These are phyloP conservation scores for Dryas integrifolia DNA, from an alignment of 331 rosid genomes.

Conservation along the genomic window DNA sequence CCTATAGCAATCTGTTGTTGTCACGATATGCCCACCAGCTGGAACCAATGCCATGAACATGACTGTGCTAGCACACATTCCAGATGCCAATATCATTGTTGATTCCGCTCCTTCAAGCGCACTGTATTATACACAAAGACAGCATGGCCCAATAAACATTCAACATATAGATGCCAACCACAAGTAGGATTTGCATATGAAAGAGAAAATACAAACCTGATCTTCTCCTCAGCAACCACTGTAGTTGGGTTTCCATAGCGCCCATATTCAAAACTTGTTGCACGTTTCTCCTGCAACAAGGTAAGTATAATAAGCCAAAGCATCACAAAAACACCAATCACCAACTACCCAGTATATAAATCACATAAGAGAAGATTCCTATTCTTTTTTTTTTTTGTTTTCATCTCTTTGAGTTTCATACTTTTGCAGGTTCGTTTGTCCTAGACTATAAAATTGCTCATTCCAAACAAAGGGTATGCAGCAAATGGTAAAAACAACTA, in stretches of 20 bases:
- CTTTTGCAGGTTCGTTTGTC: neutral
- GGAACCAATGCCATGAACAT: constrained; percentile 86
- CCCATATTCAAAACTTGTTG: constrained; percentile 77
- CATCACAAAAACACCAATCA: neutral
- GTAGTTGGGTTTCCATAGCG: constrained; percentile 97
- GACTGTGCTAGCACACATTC: constrained; percentile 87
- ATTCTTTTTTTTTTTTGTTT: neutral
- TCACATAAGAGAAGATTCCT: too few species aligned
- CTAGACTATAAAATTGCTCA: neutral
- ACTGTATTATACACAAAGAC: constrained; percentile 42
- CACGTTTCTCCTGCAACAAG: constrained; percentile 70
- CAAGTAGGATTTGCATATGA: neutral
- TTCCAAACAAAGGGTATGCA: neutral
- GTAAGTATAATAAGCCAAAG: neutral
- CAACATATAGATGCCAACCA: constrained; percentile 2
- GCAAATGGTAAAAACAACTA: neutral
- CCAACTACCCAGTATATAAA: neutral
- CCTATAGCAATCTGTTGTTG: constrained; percentile 94
- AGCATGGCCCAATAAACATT: constrained; percentile 8
- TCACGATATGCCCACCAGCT: constrained; percentile 94
- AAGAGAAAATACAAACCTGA: constrained; percentile 49
- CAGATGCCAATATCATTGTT: constrained; percentile 84
- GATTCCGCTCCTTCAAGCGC: constrained; percentile 96
- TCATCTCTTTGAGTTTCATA: neutral
- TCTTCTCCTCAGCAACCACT: constrained; percentile 81